These are phyloP conservation scores for Cyberlindnera americana DNA, from an alignment of 805 yeast genomes.

Conservation along the genomic window DNA sequence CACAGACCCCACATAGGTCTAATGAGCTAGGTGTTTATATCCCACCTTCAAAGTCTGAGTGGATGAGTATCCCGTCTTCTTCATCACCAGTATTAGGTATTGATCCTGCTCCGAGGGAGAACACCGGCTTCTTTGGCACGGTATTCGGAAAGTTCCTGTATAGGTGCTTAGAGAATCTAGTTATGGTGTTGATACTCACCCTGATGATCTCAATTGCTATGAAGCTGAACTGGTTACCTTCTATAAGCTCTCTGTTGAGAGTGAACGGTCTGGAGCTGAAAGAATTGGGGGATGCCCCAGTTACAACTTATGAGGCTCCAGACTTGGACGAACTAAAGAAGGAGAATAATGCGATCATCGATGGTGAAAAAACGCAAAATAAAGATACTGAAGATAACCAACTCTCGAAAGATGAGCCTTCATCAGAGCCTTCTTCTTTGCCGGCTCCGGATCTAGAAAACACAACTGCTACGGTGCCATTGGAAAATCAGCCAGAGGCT, in stretches of 20 bases:
- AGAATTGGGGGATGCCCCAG: conserved; percentile 14
- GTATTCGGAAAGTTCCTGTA: conserved; percentile 30
- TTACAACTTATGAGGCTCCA: conserved; percentile 6
- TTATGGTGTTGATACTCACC: conserved; percentile 32
- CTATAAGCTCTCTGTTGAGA: conserved; percentile 30
- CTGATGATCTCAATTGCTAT: conserved; percentile 28
- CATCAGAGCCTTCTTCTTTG: not conserved
- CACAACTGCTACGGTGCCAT: no score
- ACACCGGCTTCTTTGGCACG: conserved; percentile 19
- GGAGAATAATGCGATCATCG: conserved; percentile 3
- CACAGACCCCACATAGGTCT: conserved; percentile 13
- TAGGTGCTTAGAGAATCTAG: conserved; percentile 37
- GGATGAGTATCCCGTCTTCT: conserved; percentile 18
- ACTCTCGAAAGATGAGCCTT: no score
- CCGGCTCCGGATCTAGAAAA: not conserved
- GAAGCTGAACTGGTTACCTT: conserved; percentile 32
- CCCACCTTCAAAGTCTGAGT: conserved; percentile 19
- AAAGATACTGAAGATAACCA: no score
- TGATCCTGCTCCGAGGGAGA: conserved; percentile 24
- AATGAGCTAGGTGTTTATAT: conserved; percentile 13
- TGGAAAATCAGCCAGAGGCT: not conserved
- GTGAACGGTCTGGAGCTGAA: conserved; percentile 32
- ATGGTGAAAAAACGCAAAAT: no score
- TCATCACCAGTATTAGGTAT: conserved; percentile 21
- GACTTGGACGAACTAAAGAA: conserved; percentile 3